Conservation (phyloP, 768 basidiomycete genomes). For the Lactifluus volemus region DNA sequence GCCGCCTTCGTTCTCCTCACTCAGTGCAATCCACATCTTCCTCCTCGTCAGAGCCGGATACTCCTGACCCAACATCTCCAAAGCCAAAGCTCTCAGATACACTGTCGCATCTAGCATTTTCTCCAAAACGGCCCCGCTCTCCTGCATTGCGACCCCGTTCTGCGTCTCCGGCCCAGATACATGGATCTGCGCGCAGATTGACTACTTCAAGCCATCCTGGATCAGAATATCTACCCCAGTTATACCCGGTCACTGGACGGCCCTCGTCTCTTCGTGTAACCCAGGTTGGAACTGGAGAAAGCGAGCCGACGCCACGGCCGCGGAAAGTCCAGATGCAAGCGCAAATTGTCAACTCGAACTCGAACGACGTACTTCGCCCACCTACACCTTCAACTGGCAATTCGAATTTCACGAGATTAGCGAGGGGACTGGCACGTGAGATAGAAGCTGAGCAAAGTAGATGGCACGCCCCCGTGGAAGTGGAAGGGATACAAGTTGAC, state of each 20-base stretch:
- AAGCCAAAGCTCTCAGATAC: conserved; percentile 66
- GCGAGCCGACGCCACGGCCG: conserved; percentile 16
- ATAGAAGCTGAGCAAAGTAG: conserved; percentile 35
- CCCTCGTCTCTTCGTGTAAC: conserved; percentile 2
- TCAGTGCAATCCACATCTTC: conserved; percentile 39
- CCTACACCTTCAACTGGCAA: conserved; percentile 48
- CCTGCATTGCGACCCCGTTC: conserved; percentile 12
- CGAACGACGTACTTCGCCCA: conserved; percentile 46
- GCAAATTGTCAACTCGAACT: conserved; percentile 33
- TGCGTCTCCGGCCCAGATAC: not conserved
- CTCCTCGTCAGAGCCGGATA: conserved; percentile 40
- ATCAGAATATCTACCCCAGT: not conserved
- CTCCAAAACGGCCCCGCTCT: conserved; percentile 61
- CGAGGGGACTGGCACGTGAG: conserved; percentile 46
- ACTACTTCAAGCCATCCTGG: not conserved
- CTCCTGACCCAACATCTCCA: conserved; percentile 31
- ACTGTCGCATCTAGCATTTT: conserved; percentile 60
- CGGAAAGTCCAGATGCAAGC: conserved; percentile 3
- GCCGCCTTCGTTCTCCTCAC: conserved; percentile 37
- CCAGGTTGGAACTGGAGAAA: conserved; percentile 1
- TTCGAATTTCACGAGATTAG: conserved; percentile 55
- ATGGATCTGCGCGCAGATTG: not conserved
- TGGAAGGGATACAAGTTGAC: not conserved
- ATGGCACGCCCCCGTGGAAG: conserved; percentile 8
- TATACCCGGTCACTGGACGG: not conserved